Evolutionary conservation across 371 early-diverging fungal species (phyloP).

Genomic region (Mucor irregularis): DNA sequence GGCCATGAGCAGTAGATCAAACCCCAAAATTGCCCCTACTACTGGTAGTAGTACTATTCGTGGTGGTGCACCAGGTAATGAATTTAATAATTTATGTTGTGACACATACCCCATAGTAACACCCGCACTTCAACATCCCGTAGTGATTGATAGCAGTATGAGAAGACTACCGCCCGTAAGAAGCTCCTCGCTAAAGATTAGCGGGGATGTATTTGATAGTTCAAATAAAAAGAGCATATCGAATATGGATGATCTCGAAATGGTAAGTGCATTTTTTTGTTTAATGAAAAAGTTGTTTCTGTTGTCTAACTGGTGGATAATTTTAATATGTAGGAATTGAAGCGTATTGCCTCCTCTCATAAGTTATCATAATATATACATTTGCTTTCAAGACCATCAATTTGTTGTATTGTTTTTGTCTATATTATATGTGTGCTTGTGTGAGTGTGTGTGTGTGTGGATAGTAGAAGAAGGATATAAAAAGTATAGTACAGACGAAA

Average conservation of each 20-base stretch:
- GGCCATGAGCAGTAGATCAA: background rate
- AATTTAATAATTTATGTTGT: no score
- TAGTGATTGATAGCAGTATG: background rate
- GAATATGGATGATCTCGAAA: constrained; percentile 42
- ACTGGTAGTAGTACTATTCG: no score
- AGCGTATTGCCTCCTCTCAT: constrained; percentile 34
- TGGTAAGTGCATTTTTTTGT: constrained; percentile 16
- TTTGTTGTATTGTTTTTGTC: no score
- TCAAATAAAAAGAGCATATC: constrained; percentile 17
- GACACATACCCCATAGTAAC: background rate
- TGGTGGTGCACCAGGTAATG: background rate
- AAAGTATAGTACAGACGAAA: no score
- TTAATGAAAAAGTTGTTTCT: background rate
- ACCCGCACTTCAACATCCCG: background rate
- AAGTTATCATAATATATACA: background rate
- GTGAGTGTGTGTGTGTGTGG: background rate
- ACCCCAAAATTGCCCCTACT: background rate
- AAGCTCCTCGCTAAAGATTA: constrained; percentile 20
- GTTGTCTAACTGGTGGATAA: no score
- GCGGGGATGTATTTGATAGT: constrained; percentile 23
- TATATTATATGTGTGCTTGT: no score
- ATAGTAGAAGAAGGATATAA: background rate
- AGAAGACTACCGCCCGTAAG: constrained; percentile 6
- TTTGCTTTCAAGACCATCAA: no score
- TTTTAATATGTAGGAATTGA: constrained; percentile 41